A percentile compares a stretch with the other conserved stretches of the same genome.
Evolutionary conservation across 2,329 filamentous ascomycete genomes (phyloP).

Genomic region (Chalaropsis thielavioides): DNA sequence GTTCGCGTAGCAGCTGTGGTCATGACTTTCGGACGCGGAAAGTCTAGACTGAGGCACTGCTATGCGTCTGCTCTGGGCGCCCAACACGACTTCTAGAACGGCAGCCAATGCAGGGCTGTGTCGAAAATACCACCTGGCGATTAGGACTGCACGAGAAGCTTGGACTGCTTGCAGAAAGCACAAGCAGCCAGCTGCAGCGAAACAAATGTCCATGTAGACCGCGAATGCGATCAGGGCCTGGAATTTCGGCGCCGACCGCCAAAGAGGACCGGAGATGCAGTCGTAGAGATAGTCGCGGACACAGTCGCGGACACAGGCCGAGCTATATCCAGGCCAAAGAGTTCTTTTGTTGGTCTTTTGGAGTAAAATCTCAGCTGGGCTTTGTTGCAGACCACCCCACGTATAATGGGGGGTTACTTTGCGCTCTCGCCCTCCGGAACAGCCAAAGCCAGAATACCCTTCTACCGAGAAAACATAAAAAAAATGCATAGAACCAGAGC

Average conservation of each 20-base stretch:
- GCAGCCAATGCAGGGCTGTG: conserved; percentile 1
- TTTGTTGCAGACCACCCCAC: no score
- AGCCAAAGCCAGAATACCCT: no score
- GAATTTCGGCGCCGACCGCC: not conserved
- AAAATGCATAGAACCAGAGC: not conserved
- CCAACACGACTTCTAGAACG: not conserved
- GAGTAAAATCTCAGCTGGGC: no score
- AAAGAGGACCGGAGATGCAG: not conserved
- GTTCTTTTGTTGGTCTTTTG: no score
- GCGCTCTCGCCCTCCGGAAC: no score
- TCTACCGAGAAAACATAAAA: not conserved
- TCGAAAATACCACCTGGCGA: not conserved
- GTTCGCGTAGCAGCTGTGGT: not conserved
- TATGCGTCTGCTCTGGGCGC: not conserved
- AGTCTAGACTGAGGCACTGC: conserved; percentile 1
- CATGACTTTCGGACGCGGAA: not conserved
- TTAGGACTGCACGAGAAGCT: not conserved
- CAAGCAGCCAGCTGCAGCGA: not conserved
- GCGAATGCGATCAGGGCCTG: not conserved
- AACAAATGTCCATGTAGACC: not conserved
- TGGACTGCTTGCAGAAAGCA: conserved; percentile 2
- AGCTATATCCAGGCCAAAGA: no score
- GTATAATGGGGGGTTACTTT: no score
- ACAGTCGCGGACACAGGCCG: not conserved
- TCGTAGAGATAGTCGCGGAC: not conserved